Conservation (phyloP, 495 filamentous ascomycete genomes). For the Podospora didyma region DNA sequence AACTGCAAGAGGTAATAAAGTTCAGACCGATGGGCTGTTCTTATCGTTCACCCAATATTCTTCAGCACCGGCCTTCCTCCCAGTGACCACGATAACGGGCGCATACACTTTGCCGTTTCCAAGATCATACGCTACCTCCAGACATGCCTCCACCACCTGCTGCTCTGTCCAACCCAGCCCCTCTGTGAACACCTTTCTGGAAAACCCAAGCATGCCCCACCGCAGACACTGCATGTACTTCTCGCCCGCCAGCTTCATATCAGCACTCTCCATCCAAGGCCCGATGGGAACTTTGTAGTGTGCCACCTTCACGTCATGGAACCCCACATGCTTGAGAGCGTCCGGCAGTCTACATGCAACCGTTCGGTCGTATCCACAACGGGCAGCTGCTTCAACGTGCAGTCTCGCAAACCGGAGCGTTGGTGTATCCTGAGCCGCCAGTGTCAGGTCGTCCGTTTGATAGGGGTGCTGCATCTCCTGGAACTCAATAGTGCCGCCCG, state of each 20-base stretch:
- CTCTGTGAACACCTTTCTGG: slow-evolving; percentile 9
- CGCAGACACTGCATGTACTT: slow-evolving; percentile 6
- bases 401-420: slow-evolving; percentile 6
- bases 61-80: slow-evolving; percentile 2
- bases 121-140: slow-evolving; percentile 1
- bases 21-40: not conserved
- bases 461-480: slow-evolving; percentile 24
- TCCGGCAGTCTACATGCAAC: slow-evolving; percentile 45
- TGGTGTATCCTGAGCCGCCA: slow-evolving; percentile 22
- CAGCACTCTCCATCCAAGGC: slow-evolving; percentile 42
- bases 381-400: slow-evolving; percentile 19
- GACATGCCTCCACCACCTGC: slow-evolving; percentile 3
- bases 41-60: too few relatives aligned
- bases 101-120: slow-evolving; percentile 1
- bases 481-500: slow-evolving; percentile 34
- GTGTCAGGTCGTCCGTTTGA: slow-evolving; percentile 12
- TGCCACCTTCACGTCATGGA: slow-evolving; percentile 43
- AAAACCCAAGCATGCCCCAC: slow-evolving; percentile 7
- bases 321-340: slow-evolving; percentile 54
- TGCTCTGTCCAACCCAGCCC: slow-evolving; percentile 17
- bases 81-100: not conserved
- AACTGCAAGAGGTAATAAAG: not conserved
- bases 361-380: slow-evolving; percentile 16
- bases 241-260: slow-evolving; percentile 8
- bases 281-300: slow-evolving; percentile 34